Evolutionary conservation across 805 yeast genomes (phyloP).

Genomic region (Teunomyces pallodes): DNA sequence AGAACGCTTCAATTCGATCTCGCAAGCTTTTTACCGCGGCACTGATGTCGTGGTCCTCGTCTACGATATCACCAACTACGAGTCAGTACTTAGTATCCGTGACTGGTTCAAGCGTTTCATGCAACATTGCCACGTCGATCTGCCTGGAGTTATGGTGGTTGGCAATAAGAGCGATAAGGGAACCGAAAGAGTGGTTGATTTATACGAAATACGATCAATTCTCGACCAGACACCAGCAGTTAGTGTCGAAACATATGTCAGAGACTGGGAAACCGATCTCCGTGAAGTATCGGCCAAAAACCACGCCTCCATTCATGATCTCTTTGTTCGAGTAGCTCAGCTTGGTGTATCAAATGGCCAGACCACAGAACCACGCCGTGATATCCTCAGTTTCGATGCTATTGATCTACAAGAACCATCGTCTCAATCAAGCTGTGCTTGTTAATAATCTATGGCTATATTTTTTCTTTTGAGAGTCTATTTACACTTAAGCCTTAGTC

Average conservation of each 20-base stretch:
- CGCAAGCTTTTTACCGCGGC: conserved; percentile 57
- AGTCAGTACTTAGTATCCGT: conserved; percentile 45
- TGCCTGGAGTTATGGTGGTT: conserved; percentile 49
- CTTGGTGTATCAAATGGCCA: conserved; percentile 24
- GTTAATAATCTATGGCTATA: conserved; percentile 8
- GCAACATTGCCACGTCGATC: conserved; percentile 45
- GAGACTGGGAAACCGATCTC: conserved; percentile 34
- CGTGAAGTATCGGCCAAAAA: conserved; percentile 33
- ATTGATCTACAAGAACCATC: conserved; percentile 21
- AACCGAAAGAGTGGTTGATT: conserved; percentile 33
- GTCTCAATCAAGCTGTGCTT: conserved; percentile 18
- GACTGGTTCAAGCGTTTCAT: conserved; percentile 50
- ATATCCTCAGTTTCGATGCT: conserved; percentile 29
- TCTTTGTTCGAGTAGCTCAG: conserved; percentile 37
- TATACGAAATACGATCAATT: conserved; percentile 34
- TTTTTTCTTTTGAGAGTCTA: neutral
- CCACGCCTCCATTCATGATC: conserved; percentile 27
- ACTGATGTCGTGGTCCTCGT: conserved; percentile 55
- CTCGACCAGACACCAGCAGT: conserved; percentile 17
- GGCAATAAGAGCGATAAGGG: conserved; percentile 50
- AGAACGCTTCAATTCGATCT: conserved; percentile 47
- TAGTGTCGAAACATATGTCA: conserved; percentile 24
- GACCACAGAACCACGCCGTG: conserved; percentile 7
- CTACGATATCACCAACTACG: conserved; percentile 53
- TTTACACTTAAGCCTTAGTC: conserved; percentile 2